Base-by-base conservation (phyloP, 140 eudicot species). In the Senecio squalidus region DNA sequence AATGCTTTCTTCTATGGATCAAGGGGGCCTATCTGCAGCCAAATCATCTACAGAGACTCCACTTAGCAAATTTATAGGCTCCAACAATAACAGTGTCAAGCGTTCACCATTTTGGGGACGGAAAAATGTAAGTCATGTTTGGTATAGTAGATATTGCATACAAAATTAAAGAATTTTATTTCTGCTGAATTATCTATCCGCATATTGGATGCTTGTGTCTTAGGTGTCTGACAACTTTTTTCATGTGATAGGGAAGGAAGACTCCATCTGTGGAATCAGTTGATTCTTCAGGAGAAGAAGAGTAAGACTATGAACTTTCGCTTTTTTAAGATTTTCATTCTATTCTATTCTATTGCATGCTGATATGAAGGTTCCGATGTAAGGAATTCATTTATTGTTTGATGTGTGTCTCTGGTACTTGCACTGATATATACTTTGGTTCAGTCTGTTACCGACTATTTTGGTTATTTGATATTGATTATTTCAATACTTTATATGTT, bases 211-310 rank as follows among this genome's bases (percentile, higher is more conserved):
- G 17, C 30, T 31, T 11, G 23, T 36, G 45, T 60, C 13, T 29
- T 60, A 38, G 26, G 36, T 62, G 54, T 5, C 64, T 61, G 58
- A 61, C 5, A 9, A 22, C 23, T 56, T 26, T 67, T 62, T 40
- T 45, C 49, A 39, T 57, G 44, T 57, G 23, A 13, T 74, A 89
- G 95, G 82, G 74, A 58, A 78, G 84, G 63, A 89, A 74, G 78
- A 89, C 95, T 20, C 95, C 95, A 17, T 85, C 95, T 26, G 76
- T 79, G 80, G 97, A 82, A 67, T 89, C 97, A 7, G 66, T 89
- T 59, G 95, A 85, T 73, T 89, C 88, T 67, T 89, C 97, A 47
- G 97, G 97, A 43, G 97, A 89, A 78, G 95, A 89, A 89, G 97
- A 89, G 95, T 89, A 85, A 84, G 97, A 65, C 45, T 49, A 11